Evolutionary conservation across 2,329 filamentous ascomycete genomes (phyloP), one percentile per base, ranked within the genome.

Genomic region (Catunica adiposa): DNA sequence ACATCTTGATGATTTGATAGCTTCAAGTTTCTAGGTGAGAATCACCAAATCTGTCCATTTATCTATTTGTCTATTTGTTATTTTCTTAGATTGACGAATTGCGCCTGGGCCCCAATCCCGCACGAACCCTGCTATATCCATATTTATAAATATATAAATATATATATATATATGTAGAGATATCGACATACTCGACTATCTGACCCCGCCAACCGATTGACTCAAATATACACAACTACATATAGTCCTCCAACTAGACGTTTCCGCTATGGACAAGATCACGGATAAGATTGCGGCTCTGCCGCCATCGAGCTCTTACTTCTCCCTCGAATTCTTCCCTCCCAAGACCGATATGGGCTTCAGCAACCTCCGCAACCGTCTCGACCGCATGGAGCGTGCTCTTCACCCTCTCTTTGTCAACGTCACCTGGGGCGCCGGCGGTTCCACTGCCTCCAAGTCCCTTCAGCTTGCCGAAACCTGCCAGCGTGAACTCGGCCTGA

Each of bases 281-380:
- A 94, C 88, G 60, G 85, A 94, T 75, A 95, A 95, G 76, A 90
- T 97, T 66, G 86, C 86, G 70, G 86, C 88, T 59, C 73, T 98
- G 72, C 86, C 87, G 68, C 78, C 83, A 61, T 80, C 86, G 69
- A 79, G 80, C 61, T 82, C 79, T 67, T 97, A 92, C 74, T 94
- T 95, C 71, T 97, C 92, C 51, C 83, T 97, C 70, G 92, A 98
- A 72, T 98, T 98, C 80, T 98, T 98, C 73, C 92, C 92, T 62
- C 92, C 92, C 60, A 98, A 97, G 74, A 98, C 92, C 50, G 77
- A 84, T 59, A 95, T 94, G 82, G 92, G 92, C 61, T 94, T 92
- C 64, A 84, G 87, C 60, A 98, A 98, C 68, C 80, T 98, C 56
- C 86, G 90, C 66, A 86, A 86, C 61, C 89, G 92, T 66, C 80